phyloP scores from a whole-genome alignment of 2,329 filamentous ascomycete genomes.

The Colletotrichum liriopes region DNA sequence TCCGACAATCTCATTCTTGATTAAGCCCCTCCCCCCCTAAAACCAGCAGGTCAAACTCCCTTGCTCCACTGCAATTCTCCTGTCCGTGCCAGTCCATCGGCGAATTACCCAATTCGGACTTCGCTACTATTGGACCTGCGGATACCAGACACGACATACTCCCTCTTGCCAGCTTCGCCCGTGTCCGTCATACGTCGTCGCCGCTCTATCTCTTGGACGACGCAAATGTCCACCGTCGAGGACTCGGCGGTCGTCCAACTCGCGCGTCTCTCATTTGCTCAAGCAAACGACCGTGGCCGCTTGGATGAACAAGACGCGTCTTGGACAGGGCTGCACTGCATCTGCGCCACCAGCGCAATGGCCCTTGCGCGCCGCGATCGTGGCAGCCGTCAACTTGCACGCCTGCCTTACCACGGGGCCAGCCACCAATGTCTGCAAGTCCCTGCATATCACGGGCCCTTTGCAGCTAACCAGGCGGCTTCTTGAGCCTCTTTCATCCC shows the following conservation, averaged over 20 bases:
- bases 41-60: constrained; percentile 7
- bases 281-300: not conserved
- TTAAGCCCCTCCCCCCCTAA: not conserved
- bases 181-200: not conserved
- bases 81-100: constrained; percentile 17
- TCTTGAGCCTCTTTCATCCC: not conserved
- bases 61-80: constrained; percentile 9
- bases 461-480: not conserved
- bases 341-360: not conserved
- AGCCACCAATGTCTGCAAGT: not conserved
- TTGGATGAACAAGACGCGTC: not conserved
- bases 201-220: not conserved
- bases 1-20: constrained; percentile 8
- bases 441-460: not conserved
- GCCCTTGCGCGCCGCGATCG: constrained; percentile 6
- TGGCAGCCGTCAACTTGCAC: constrained; percentile 15
- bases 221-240: not conserved
- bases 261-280: not conserved
- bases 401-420: not conserved
- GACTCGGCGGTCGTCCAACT: too few species aligned
- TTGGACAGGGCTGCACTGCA: not conserved
- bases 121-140: not conserved
- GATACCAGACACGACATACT: not conserved
- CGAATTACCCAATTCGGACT: constrained; percentile 16
- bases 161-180: not conserved